Evolutionary conservation across 2,329 filamentous ascomycete species (phyloP).

Genomic region (Rugonectria rugulosa): DNA sequence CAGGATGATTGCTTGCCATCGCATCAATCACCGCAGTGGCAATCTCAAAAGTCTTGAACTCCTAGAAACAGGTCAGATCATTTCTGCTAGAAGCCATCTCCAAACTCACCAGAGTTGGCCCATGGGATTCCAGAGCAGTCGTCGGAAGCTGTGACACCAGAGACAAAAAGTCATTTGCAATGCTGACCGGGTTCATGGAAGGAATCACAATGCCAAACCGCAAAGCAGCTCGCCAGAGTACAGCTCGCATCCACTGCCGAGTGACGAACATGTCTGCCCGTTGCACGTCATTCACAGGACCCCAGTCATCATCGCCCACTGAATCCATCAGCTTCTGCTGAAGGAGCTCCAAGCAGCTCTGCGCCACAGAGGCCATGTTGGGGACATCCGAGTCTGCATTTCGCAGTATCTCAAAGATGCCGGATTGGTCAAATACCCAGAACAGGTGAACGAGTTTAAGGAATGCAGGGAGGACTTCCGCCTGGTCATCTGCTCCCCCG

Average conservation of each 20-base stretch:
- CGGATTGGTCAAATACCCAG: slow-evolving; percentile 58
- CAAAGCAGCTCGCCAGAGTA: slow-evolving; percentile 54
- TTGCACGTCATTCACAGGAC: slow-evolving; percentile 54
- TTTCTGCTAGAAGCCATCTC: fast-evolving
- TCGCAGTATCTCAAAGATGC: slow-evolving; percentile 56
- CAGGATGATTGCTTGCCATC: slow-evolving; percentile 39
- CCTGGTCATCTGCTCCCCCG: slow-evolving; percentile 47
- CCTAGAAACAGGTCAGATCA: slow-evolving; percentile 27
- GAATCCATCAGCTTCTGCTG: slow-evolving; percentile 53
- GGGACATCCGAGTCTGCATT: slow-evolving; percentile 44
- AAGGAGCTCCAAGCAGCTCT: slow-evolving; percentile 47
- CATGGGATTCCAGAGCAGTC: slow-evolving; percentile 57
- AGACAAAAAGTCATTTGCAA: slow-evolving; percentile 54
- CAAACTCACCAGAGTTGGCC: slow-evolving; percentile 49
- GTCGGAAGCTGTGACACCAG: slow-evolving; percentile 53
- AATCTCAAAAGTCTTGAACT: slow-evolving; percentile 57
- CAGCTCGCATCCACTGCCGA: slow-evolving; percentile 58
- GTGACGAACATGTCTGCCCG: slow-evolving; percentile 58
- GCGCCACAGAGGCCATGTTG: slow-evolving; percentile 40
- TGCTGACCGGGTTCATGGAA: slow-evolving; percentile 49
- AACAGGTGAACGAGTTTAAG: slow-evolving; percentile 58
- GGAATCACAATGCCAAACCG: slow-evolving; percentile 43
- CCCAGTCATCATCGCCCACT: slow-evolving; percentile 45
- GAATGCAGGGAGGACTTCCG: slow-evolving; percentile 56
- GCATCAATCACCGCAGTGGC: slow-evolving; percentile 54